Conservation (phyloP, 2,329 filamentous ascomycete species). For the Penicillium sp. region DNA sequence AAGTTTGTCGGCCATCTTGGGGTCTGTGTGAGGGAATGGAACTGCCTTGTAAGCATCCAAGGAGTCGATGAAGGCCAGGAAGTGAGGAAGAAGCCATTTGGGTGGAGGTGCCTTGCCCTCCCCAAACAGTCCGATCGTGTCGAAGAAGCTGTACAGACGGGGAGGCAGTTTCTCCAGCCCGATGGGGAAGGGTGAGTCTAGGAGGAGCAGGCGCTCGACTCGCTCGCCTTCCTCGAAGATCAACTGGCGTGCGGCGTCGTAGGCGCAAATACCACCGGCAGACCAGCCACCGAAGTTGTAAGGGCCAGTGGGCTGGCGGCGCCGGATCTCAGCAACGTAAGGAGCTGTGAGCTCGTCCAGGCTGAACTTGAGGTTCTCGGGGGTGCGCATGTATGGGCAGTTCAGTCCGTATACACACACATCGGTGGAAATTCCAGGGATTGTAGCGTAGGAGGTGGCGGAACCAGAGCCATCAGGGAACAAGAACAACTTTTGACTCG, state of each 20-base stretch:
- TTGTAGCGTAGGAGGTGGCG: constrained; percentile 39
- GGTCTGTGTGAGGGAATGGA: constrained; percentile 26
- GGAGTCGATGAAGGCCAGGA: constrained; percentile 43
- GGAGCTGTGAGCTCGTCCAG: constrained; percentile 31
- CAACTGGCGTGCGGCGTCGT: constrained; percentile 56
- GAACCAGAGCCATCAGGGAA: constrained; percentile 43
- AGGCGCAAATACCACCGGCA: constrained; percentile 66
- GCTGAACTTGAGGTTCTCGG: constrained; percentile 28
- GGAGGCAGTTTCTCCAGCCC: constrained; percentile 60
- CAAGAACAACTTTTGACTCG: constrained; percentile 36
- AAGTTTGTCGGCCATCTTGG: constrained; percentile 26
- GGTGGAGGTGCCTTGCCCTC: constrained; percentile 38
- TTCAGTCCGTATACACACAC: constrained; percentile 38
- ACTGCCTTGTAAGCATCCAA: constrained; percentile 39
- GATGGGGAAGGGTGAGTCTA: constrained; percentile 59
- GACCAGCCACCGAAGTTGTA: constrained; percentile 66
- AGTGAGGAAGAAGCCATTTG: constrained; percentile 46
- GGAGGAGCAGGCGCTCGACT: constrained; percentile 54
- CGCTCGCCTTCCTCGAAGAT: constrained; percentile 46
- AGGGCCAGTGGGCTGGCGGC: constrained; percentile 45
- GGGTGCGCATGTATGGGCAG: constrained; percentile 40
- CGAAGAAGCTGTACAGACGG: constrained; percentile 44
- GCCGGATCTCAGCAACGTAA: constrained; percentile 40
- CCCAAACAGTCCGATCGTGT: constrained; percentile 42
- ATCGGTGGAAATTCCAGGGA: constrained; percentile 35